A percentile compares a stretch with the other conserved stretches of the same genome.
phyloP scores from a whole-genome alignment of 2,329 filamentous ascomycete species.

The Aspergillus sclerotialis region DNA sequence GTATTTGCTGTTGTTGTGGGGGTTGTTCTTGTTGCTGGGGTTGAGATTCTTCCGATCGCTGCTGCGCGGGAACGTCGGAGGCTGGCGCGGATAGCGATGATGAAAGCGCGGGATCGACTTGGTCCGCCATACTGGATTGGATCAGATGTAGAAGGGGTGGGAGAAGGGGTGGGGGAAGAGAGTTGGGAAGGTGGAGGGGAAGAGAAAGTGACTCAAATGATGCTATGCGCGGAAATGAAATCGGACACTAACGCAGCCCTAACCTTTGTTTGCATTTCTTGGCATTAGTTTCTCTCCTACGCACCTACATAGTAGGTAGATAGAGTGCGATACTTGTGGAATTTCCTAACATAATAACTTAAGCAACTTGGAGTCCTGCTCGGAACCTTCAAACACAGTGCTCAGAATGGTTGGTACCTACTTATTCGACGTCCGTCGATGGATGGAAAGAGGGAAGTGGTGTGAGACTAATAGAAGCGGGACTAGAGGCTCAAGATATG shows the following conservation, averaged over 20 bases:
- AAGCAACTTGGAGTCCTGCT: too few species aligned
- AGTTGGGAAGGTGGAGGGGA: conserved; percentile 22
- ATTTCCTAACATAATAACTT: too few species aligned
- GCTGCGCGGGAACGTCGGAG: conserved; percentile 11
- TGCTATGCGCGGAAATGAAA: conserved; percentile 25
- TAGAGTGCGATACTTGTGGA: too few species aligned
- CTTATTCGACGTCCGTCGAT: too few species aligned
- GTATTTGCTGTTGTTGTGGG: conserved; percentile 19
- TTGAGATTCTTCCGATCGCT: conserved; percentile 7
- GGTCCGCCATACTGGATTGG: conserved; percentile 21
- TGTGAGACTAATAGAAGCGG: too few species aligned
- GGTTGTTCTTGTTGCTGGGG: conserved; percentile 11
- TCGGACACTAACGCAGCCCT: conserved; percentile 17
- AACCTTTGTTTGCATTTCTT: conserved; percentile 5
- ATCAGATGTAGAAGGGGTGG: conserved; percentile 11
- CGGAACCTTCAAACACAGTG: too few species aligned
- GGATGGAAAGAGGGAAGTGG: too few species aligned
- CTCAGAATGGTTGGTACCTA: too few species aligned
- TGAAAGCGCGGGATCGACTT: conserved; percentile 15
- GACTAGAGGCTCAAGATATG: too few species aligned
- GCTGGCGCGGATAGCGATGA: conserved; percentile 9
- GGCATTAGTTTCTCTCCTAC: not conserved
- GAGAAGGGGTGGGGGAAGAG: conserved; percentile 16
- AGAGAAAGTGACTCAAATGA: conserved; percentile 27
- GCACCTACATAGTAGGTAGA: not conserved